phyloP scores from a whole-genome alignment of 768 basidiomycete species.

The Ramaria sp. region DNA sequence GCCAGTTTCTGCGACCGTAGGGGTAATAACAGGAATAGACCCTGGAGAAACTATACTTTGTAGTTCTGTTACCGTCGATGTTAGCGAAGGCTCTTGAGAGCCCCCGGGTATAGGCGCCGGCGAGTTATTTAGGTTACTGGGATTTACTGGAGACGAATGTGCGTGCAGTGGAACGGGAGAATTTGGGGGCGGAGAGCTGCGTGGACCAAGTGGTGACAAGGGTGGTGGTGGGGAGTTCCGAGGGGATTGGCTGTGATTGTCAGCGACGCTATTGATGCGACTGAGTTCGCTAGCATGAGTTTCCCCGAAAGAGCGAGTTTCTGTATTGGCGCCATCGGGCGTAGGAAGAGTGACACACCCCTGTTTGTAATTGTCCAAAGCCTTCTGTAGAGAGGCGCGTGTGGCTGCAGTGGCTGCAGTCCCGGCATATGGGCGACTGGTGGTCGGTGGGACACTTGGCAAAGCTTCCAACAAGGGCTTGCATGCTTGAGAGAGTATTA shows the following conservation, averaged over 20 bases:
- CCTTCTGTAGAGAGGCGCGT: slow-evolving; percentile 66
- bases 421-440: slow-evolving; percentile 47
- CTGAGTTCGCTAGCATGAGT: slow-evolving; percentile 70
- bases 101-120: slow-evolving; percentile 12
- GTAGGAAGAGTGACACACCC: slow-evolving; percentile 46
- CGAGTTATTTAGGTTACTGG: slow-evolving; percentile 20
- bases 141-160: slow-evolving; percentile 13
- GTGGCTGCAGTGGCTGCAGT: slow-evolving; percentile 53
- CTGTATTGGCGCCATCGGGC: slow-evolving; percentile 45
- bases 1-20: slow-evolving; percentile 69
- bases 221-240: slow-evolving; percentile 14
- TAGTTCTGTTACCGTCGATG: slow-evolving; percentile 22
- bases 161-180: slow-evolving; percentile 11
- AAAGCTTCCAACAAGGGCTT: slow-evolving; percentile 49
- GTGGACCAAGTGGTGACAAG: neutral
- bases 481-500: slow-evolving; percentile 63
- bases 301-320: slow-evolving; percentile 77
- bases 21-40: slow-evolving; percentile 17
- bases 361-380: slow-evolving; percentile 67
- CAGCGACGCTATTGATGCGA: slow-evolving; percentile 27
- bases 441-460: slow-evolving; percentile 56
- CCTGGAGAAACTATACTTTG: slow-evolving; percentile 19
- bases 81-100: slow-evolving; percentile 11
- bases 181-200: slow-evolving; percentile 1
- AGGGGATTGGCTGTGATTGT: neutral